Base-by-base conservation (phyloP, 768 basidiomycete genomes). In the Hypholoma sublateritium region DNA sequence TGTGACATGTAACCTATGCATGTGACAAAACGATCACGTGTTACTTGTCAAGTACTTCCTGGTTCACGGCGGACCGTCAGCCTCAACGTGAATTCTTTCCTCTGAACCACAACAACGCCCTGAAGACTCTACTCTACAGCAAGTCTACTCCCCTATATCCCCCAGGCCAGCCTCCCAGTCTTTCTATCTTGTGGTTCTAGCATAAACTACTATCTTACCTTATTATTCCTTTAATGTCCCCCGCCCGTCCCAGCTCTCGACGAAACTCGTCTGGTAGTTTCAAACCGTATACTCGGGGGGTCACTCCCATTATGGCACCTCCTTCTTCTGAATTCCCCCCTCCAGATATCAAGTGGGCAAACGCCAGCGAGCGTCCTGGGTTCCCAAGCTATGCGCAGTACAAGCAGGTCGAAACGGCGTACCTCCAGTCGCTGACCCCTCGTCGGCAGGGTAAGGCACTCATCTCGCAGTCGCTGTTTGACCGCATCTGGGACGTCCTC, bases 401-500 rank as follows among this genome's bases (percentile, higher is more conserved):
- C 72, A 79, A 83, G 47, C 67, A 72, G 36, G 78, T 88, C 63
- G 82, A 88, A 62, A 68, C 72, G 0, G 72, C 74, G 34, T 92
- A 92, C 69, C 72, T 91, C 50, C 63, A 67, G 17, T 79, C 80
- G 16, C 79, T 92, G 28, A 82, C 80, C 51, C 74, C 80, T 3
- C 76, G 82, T 51, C 68, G 77, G 43, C 76, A 75, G 48, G 82
- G 82, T 36, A 92, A 91, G 68, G 87, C 89, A 4, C 80, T 92
- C 56, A 86, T 93, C 68, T 83, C 83, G 12, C 87, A 86, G 63
- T 71, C 71, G 32, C 77, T 87, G 77, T 90, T 90, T 66, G 86
- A 87, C 72, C 74, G 83, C 44, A 85, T 91, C 69, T 86, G 87
- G 81, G 80, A 83, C 60, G 84, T 88, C 19, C 74, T 92, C 22